phyloP scores from a whole-genome alignment of 305 asterid species.

The Salvia sclarea region DNA sequence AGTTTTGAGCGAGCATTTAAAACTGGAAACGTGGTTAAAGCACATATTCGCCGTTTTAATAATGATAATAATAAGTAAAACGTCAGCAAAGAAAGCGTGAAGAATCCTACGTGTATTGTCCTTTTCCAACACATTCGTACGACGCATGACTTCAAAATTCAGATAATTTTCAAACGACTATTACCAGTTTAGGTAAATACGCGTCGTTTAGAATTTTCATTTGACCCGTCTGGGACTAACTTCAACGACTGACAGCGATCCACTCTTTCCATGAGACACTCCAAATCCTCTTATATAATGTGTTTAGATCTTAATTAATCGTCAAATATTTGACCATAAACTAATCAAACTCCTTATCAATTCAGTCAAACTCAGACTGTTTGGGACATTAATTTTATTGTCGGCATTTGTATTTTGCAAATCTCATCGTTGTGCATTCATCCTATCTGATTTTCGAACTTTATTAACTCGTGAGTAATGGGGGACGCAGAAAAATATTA shows the following conservation, averaged over 20 bases:
- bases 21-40: too few relatives aligned
- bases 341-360: conserved; percentile 13
- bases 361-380: not conserved
- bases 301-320: not conserved
- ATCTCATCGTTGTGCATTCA: too few relatives aligned
- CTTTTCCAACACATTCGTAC: not conserved
- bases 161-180: not conserved
- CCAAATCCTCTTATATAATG: not conserved
- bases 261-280: not conserved
- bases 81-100: not conserved
- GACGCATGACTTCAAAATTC: not conserved
- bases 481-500: too few relatives aligned
- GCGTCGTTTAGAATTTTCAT: not conserved
- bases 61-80: not conserved
- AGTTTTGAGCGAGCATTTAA: too few relatives aligned
- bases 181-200: not conserved
- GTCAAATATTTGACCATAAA: not conserved
- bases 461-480: too few relatives aligned
- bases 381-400: not conserved
- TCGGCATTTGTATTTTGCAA: too few relatives aligned
- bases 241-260: not conserved
- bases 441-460: too few relatives aligned
- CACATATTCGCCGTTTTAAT: too few relatives aligned
- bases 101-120: conserved; percentile 3
- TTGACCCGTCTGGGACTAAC: not conserved